phyloP scores from a whole-genome alignment of 202 grass and related monocot species.

The Setaria italica region DNA sequence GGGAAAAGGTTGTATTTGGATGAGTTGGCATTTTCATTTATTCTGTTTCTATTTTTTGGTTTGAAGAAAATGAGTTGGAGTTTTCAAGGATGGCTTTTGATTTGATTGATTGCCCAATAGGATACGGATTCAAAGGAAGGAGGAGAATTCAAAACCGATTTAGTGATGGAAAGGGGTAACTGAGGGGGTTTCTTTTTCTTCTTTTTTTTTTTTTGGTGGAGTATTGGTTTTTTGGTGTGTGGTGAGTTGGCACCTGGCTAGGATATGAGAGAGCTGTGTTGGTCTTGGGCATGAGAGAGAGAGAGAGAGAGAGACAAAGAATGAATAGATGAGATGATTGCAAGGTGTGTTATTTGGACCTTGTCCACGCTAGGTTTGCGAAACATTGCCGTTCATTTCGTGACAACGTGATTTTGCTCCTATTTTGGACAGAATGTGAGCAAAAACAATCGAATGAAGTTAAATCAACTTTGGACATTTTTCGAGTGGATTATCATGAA shows the following conservation, averaged over 20 bases:
- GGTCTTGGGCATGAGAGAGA: neutral
- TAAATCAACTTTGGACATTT: too few relatives aligned
- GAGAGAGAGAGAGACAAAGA: neutral
- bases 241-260: neutral
- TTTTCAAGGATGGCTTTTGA: neutral
- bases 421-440: neutral
- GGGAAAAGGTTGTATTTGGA: neutral
- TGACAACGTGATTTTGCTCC: neutral
- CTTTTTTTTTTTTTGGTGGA: neutral
- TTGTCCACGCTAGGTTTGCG: neutral
- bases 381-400: too few relatives aligned
- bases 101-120: slow-evolving; percentile 11
- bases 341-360: neutral
- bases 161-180: neutral
- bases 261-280: neutral
- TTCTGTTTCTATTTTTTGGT: neutral
- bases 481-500: too few relatives aligned
- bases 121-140: neutral
- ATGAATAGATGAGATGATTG: neutral
- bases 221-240: neutral
- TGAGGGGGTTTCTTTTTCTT: neutral
- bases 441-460: neutral
- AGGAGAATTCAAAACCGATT: neutral
- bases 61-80: slow-evolving; percentile 20
- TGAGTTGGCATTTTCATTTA: slow-evolving; percentile 32